Evolutionary conservation across 192 early-diverging fungal genomes (phyloP), one percentile per base, ranked within the genome.

Genomic region (Podila clonocystis): DNA sequence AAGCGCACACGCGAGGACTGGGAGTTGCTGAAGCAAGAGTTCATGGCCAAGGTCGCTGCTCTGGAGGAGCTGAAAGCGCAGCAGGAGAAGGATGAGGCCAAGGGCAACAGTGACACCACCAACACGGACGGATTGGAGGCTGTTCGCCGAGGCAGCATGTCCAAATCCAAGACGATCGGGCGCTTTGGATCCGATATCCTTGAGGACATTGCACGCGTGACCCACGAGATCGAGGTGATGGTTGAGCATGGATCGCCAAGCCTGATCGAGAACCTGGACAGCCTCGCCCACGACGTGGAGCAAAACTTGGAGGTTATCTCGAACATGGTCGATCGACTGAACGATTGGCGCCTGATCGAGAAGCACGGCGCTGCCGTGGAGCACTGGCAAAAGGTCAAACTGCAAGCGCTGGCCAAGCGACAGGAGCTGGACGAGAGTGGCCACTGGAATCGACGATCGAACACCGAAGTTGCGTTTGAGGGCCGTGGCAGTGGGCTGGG

Each of bases 321-420:
- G 31, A 58, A 52, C 0, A 72, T 80, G 70, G 65, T 70, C 0
- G 77, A 80, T 13, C 70, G 67, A 22, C 20, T 80, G 48, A 68
- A 86, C 13, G 86, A 87, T 66, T 78, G 74, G 76, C 67, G 87
- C 65, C 68, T 88, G 55, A 73, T 75, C 1, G 79, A 86, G 33
- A 85, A 73, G 61, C 67, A 82, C 36, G 74, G 83, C 31, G 62
- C 82, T 11, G 63, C 87, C 1, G 77, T 70, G 9, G 82, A 88
- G 62, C 75, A 83, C 50, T 90, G 89, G 89, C 57, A 65, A n/a
- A 70, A 84, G 26, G 67, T 89, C 13, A 83, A 86, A 69, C 67
- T 57, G 31, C 50, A 71, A n/a, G 85, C 86, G 11, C 48, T 73
- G 3, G 79, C 84, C 48, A 87, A 85, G 67, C 85, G 75, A 70